Conservation (phyloP, 2,329 filamentous ascomycete species). For the Hirsutella minnesotensis region DNA sequence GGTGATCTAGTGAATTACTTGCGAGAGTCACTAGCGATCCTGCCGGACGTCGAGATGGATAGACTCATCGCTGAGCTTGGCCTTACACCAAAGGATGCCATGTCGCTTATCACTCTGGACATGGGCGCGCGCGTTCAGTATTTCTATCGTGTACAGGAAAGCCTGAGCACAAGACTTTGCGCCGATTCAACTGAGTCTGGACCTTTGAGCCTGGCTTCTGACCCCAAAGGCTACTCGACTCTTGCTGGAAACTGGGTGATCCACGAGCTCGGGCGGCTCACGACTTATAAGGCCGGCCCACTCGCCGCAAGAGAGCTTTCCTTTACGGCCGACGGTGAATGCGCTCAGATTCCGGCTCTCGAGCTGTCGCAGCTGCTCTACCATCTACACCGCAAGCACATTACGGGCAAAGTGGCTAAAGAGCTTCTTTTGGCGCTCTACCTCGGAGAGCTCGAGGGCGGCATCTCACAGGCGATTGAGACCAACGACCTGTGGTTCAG, state of each 20-base stretch:
- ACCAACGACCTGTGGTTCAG: slow-evolving; percentile 40
- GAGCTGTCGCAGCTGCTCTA: slow-evolving; percentile 39
- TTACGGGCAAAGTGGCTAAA: slow-evolving; percentile 46
- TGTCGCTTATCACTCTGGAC: slow-evolving; percentile 66
- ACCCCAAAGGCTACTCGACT: slow-evolving; percentile 26
- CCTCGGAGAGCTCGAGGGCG: slow-evolving; percentile 30
- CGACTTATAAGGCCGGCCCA: slow-evolving; percentile 52
- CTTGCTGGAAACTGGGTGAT: slow-evolving; percentile 56
- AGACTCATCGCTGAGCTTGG: slow-evolving; percentile 51
- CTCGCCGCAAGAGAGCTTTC: slow-evolving; percentile 41
- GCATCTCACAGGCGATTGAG: slow-evolving; percentile 33
- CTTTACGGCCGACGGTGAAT: slow-evolving; percentile 35
- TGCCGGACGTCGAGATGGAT: slow-evolving; percentile 60
- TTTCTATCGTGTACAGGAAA: slow-evolving; percentile 55
- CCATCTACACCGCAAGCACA: slow-evolving; percentile 33
- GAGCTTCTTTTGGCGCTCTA: slow-evolving; percentile 43
- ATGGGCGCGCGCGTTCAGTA: slow-evolving; percentile 72
- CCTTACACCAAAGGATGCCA: slow-evolving; percentile 70
- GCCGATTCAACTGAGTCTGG: slow-evolving; percentile 8
- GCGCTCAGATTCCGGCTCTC: slow-evolving; percentile 29
- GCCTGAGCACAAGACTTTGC: slow-evolving; percentile 22
- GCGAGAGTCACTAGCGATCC: slow-evolving; percentile 47
- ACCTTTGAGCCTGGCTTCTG: slow-evolving; percentile 13
- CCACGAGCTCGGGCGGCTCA: slow-evolving; percentile 62
- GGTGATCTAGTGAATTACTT: slow-evolving; percentile 57